Evolutionary conservation across 1,284 basidiomycete species (phyloP), one percentile per base, ranked within the genome.

Genomic region (Naganishia liquefaciens): DNA sequence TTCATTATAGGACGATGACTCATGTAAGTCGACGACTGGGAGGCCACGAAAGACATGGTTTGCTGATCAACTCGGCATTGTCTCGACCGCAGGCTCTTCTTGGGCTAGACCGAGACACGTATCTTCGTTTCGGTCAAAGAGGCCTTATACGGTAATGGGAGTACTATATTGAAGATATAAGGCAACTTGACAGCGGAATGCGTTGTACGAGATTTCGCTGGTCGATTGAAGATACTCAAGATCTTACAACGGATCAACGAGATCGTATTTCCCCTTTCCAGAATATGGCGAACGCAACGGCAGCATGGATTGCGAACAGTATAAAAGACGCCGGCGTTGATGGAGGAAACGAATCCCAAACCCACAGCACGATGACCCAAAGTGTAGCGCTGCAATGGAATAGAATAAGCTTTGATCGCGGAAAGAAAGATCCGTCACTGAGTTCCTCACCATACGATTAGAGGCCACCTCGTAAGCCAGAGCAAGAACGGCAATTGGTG

Each of bases 401-500:
- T 19, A 10, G 6, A 25, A 30, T 50, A 33, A 60, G 25, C 28
- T 40, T 28, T 50, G 27, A 3, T 25, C 17, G 5, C 2, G 17
- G 10, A 17, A 2, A 58, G 3, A 21, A 17, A 25, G 5, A n/a
- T 27, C 5, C 5, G 19, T 39, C 10, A 39, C 3, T 13, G 17
- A 9, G 33, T 21, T 9, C 17, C 57, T n/a, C 39, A 60, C 57
- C 46, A 30, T 4, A 60, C 33, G 7, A 33, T 21, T 13, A 60
- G 27, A n/a, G 57, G 57, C 57, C 33, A 50, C 15, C 46, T 30
- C 21, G 57, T 60, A 10, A 60, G 33, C 85, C 87, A 93, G 5
- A 86, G 80, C 28, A 99, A 79, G 72, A 95, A 87, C 0, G 93
- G 92, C n/a, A 96, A 77, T 71, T 95, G 91, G 69, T 93, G 89